Conservation (phyloP, 2,329 filamentous ascomycete species). For the Aspergillus proliferans region DNA sequence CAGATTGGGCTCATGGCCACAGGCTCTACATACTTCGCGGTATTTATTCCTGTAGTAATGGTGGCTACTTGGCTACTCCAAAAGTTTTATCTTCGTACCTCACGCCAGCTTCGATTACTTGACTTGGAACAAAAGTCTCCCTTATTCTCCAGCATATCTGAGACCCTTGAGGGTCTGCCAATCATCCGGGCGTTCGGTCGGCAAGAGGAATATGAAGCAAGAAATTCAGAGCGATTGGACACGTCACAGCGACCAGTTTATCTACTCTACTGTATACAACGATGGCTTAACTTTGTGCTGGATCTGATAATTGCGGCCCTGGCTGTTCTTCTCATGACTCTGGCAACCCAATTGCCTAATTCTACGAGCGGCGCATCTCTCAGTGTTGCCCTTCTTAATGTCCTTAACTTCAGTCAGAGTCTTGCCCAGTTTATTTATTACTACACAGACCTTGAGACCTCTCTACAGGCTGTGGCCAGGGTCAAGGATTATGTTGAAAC, state of each 20-base stretch:
- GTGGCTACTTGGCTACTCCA: constrained; percentile 37
- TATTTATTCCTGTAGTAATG: constrained; percentile 33
- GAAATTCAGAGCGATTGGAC: constrained; percentile 21
- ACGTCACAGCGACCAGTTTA: constrained; percentile 41
- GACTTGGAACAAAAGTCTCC: constrained; percentile 49
- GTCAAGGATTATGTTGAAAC: constrained; percentile 9
- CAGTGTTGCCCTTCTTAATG: constrained; percentile 42
- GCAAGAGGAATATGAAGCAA: constrained; percentile 17
- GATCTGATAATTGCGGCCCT: constrained; percentile 37
- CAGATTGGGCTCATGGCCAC: constrained; percentile 17
- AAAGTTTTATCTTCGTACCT: constrained; percentile 41
- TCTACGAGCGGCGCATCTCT: constrained; percentile 37
- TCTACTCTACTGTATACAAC: constrained; percentile 39
- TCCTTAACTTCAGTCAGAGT: constrained; percentile 42
- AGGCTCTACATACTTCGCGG: constrained; percentile 32
- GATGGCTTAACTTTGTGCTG: constrained; percentile 39
- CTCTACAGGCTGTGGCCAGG: constrained; percentile 39
- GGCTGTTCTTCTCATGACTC: constrained; percentile 35
- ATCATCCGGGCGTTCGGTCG: constrained; percentile 49
- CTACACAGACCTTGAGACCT: constrained; percentile 51
- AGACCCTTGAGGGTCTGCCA: constrained; percentile 43
- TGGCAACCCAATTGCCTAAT: constrained; percentile 33
- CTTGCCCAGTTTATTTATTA: constrained; percentile 38
- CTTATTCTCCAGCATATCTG: constrained; percentile 47
- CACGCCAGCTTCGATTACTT: constrained; percentile 44